Evolutionary conservation across 768 basidiomycete species (phyloP).

Genomic region (Hygrophorus pudorinus): DNA sequence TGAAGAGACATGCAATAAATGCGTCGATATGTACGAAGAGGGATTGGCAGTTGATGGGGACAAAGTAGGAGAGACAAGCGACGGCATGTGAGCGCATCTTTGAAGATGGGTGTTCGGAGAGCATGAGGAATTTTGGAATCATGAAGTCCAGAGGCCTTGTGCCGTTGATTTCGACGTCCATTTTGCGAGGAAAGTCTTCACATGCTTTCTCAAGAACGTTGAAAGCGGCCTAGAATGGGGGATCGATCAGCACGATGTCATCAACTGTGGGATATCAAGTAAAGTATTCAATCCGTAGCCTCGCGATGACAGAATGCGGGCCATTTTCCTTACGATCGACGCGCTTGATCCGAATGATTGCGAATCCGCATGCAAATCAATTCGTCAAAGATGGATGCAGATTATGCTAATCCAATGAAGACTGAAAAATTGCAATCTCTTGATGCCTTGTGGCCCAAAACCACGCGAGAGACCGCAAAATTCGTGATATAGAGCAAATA

Average conservation of each 20-base stretch:
- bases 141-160: slow-evolving; percentile 92
- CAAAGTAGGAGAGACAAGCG: slow-evolving; percentile 90
- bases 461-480: background rate
- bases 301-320: no score
- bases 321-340: background rate
- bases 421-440: no score
- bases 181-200: slow-evolving; percentile 92
- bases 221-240: slow-evolving; percentile 63
- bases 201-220: slow-evolving; percentile 91
- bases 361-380: background rate
- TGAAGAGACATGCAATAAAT: slow-evolving; percentile 90
- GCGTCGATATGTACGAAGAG: slow-evolving; percentile 86
- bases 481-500: slow-evolving; percentile 1
- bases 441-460: background rate
- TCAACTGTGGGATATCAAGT: slow-evolving; percentile 4
- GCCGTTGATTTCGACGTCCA: slow-evolving; percentile 90
- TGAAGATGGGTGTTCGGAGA: slow-evolving; percentile 74
- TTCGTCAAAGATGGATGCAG: no score
- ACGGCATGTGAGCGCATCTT: slow-evolving; percentile 93
- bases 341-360: background rate
- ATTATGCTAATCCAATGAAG: no score
- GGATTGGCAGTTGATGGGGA: slow-evolving; percentile 78
- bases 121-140: slow-evolving; percentile 88
- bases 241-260: slow-evolving; percentile 10
- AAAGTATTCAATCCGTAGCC: no score